Conservation (phyloP, 345 rosid species). For the Hibiscus syriacus region DNA sequence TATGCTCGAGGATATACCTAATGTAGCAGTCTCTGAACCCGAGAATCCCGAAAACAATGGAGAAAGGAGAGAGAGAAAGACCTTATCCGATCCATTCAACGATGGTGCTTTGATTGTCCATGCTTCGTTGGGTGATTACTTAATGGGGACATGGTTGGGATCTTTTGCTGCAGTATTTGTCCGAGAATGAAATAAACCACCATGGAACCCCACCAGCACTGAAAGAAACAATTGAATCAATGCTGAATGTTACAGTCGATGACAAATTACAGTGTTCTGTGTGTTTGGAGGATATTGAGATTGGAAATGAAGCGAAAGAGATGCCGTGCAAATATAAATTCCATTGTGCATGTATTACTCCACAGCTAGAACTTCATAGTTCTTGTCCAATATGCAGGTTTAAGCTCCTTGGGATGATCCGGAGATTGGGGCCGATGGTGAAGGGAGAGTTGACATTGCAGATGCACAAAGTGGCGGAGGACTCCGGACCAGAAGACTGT, state of each 20-base stretch:
- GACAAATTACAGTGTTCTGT: slow-evolving; percentile 34
- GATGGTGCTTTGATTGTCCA: slow-evolving; percentile 30
- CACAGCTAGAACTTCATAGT: slow-evolving; percentile 52
- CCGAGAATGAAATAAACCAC: too few relatives aligned
- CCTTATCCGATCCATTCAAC: slow-evolving; percentile 10
- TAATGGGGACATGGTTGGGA: slow-evolving; percentile 33
- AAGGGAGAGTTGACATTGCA: not conserved
- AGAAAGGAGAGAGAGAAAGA: slow-evolving; percentile 18
- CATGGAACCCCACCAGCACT: not conserved
- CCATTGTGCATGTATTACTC: slow-evolving; percentile 40
- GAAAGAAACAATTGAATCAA: slow-evolving; percentile 29
- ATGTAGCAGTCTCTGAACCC: not conserved
- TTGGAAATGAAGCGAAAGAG: too few relatives aligned
- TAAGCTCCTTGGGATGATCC: too few relatives aligned
- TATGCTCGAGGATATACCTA: too few relatives aligned
- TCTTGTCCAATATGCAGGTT: not conserved
- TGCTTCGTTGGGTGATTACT: slow-evolving; percentile 18
- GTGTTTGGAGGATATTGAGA: not conserved
- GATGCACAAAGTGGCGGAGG: not conserved
- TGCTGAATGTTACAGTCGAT: slow-evolving; percentile 25
- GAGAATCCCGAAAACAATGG: slow-evolving; percentile 9
- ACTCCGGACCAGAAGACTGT: too few relatives aligned
- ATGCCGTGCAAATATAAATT: slow-evolving; percentile 36
- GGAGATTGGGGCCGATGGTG: too few relatives aligned
- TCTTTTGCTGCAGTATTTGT: not conserved